Percentiles rank a stretch among this genome's conserved stretches.
Evolutionary conservation across 2,329 filamentous ascomycete genomes (phyloP).

Genomic region (Claviceps paspali): DNA sequence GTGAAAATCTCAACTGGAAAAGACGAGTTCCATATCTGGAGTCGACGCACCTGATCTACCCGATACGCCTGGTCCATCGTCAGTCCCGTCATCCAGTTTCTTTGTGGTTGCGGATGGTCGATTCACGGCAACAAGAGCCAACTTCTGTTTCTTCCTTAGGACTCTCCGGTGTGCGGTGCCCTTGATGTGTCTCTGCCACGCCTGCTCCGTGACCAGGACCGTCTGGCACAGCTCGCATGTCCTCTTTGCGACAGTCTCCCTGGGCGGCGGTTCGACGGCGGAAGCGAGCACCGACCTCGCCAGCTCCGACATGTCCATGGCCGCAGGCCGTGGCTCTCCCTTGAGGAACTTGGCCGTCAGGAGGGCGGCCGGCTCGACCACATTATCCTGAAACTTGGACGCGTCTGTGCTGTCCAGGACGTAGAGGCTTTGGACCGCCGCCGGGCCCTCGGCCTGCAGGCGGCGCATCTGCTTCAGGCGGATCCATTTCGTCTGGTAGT

Average conservation of each 20-base stretch:
- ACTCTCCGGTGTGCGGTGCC: conserved; percentile 20
- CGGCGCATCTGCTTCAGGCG: conserved; percentile 63
- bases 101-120: background rate
- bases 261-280: conserved; percentile 25
- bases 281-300: conserved; percentile 41
- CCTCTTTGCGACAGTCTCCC: conserved; percentile 39
- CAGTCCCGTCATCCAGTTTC: background rate
- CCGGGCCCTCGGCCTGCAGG: conserved; percentile 37
- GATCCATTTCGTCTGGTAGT: conserved; percentile 76
- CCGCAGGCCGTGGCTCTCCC: conserved; percentile 35
- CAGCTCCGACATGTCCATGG: conserved; percentile 30
- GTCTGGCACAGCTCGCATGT: conserved; percentile 62
- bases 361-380: conserved; percentile 47
- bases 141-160: conserved; percentile 20
- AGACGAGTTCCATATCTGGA: conserved; percentile 15
- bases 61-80: background rate
- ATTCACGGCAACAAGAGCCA: conserved; percentile 20
- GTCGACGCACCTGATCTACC: conserved; percentile 9
- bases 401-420: conserved; percentile 68
- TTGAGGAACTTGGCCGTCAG: conserved; percentile 50
- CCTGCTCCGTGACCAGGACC: conserved; percentile 39
- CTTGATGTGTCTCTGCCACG: conserved; percentile 25
- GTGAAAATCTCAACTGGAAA: conserved; percentile 9
- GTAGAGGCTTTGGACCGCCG: conserved; percentile 47
- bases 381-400: conserved; percentile 42